Evolutionary conservation across 495 filamentous ascomycete genomes (phyloP).

Genomic region (Podospora tetraspora): DNA sequence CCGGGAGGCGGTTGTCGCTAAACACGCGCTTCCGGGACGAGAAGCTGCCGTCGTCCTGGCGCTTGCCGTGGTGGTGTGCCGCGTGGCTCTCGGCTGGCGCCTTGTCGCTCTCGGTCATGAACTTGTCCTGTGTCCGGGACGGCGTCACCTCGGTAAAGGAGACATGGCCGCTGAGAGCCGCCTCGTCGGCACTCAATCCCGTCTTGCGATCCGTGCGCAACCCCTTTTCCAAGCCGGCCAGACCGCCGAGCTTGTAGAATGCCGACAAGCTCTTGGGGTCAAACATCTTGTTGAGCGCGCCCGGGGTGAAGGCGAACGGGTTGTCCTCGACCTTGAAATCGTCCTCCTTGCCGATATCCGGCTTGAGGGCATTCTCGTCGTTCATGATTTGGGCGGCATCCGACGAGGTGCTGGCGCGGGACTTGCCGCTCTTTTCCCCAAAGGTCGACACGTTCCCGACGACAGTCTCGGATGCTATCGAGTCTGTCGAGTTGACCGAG

Average conservation of each 20-base stretch:
- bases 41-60: slow-evolving; percentile 37
- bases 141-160: slow-evolving; percentile 58
- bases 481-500: slow-evolving; percentile 50
- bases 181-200: slow-evolving; percentile 64
- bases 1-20: slow-evolving; percentile 65
- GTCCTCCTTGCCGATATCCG: slow-evolving; percentile 58
- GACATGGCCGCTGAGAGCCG: slow-evolving; percentile 49
- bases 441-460: slow-evolving; percentile 31
- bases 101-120: slow-evolving; percentile 27
- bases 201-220: slow-evolving; percentile 58
- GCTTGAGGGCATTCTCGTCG: slow-evolving; percentile 52
- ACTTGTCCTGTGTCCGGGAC: slow-evolving; percentile 28
- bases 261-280: slow-evolving; percentile 71
- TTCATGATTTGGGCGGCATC: slow-evolving; percentile 48
- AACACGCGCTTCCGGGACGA: slow-evolving; percentile 65
- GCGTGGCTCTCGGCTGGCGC: slow-evolving; percentile 12
- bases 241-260: slow-evolving; percentile 62
- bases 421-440: slow-evolving; percentile 34
- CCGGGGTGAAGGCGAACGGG: slow-evolving; percentile 65
- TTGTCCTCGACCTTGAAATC: slow-evolving; percentile 64
- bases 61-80: slow-evolving; percentile 3
- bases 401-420: slow-evolving; percentile 24
- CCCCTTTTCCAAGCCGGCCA: slow-evolving; percentile 62
- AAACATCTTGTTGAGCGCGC: slow-evolving; percentile 67
- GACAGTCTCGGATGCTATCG: slow-evolving; percentile 43